These are phyloP conservation scores for Cercis canadensis DNA, from an alignment of 306 rosid species.

Conservation along the genomic window DNA sequence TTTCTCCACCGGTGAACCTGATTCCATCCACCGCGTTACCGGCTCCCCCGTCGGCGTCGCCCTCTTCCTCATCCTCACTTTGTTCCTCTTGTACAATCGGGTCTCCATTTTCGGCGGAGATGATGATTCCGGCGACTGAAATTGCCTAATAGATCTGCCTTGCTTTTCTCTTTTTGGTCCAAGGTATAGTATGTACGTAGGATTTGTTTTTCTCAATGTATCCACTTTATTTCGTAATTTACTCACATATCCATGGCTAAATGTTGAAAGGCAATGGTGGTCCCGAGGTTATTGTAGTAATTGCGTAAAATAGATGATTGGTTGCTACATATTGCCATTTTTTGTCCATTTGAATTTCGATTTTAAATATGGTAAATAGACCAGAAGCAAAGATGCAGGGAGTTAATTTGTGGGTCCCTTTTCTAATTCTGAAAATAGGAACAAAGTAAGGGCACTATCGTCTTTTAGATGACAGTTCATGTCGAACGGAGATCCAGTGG, in stretches of 20 bases:
- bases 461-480: too few relatives aligned
- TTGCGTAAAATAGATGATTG: background rate
- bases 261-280: background rate
- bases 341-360: too few relatives aligned
- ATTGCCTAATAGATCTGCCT: slow-evolving; percentile 36
- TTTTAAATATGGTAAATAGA: too few relatives aligned
- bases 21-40: slow-evolving; percentile 72
- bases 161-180: background rate
- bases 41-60: slow-evolving; percentile 96
- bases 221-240: background rate
- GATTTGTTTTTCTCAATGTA: background rate
- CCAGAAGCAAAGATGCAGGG: too few relatives aligned
- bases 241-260: background rate
- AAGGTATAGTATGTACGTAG: background rate
- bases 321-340: too few relatives aligned
- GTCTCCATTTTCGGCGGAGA: slow-evolving; percentile 79
- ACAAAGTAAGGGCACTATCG: too few relatives aligned
- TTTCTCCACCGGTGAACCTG: slow-evolving; percentile 87
- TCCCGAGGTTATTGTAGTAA: background rate
- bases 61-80: slow-evolving; percentile 60
- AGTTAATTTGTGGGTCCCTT: too few relatives aligned
- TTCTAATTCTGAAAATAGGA: too few relatives aligned
- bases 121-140: slow-evolving; percentile 68
- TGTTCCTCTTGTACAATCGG: slow-evolving; percentile 73
- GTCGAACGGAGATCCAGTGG: too few relatives aligned